Percentiles rank a stretch among this genome's conserved stretches.
Evolutionary conservation across 768 basidiomycete species (phyloP).

Genomic region (Clavulina sp.): DNA sequence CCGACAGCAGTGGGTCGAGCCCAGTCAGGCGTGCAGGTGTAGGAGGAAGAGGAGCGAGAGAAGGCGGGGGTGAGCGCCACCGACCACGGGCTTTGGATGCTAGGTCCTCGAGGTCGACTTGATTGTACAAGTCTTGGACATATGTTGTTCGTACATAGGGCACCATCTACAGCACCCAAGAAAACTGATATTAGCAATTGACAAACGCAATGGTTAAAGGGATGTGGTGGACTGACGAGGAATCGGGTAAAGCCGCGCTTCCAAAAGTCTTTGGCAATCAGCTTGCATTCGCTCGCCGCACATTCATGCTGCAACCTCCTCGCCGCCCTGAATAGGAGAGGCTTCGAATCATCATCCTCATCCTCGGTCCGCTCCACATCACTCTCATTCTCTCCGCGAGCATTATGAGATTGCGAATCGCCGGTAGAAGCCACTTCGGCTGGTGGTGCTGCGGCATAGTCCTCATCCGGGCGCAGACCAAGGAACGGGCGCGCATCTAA

Average conservation of each 20-base stretch:
- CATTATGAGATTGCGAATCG: no score
- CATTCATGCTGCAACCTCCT: background rate
- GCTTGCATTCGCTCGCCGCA: background rate
- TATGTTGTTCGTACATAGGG: background rate
- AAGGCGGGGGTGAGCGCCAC: background rate
- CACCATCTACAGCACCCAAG: background rate
- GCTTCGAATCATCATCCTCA: background rate
- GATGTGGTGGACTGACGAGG: background rate
- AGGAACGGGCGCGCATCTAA: background rate
- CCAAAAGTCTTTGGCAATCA: conserved; percentile 1
- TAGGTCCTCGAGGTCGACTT: background rate
- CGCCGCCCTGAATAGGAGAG: background rate
- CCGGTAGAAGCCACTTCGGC: no score
- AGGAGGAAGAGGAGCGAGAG: background rate
- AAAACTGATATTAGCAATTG: no score
- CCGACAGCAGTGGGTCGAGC: no score
- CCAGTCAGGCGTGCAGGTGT: no score
- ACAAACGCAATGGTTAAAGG: no score
- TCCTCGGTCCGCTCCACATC: background rate
- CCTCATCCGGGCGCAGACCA: background rate
- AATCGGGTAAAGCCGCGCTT: background rate
- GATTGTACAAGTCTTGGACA: background rate
- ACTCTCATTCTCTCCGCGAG: no score
- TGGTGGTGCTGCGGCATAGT: no score
- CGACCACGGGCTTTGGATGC: background rate